phyloP scores from a whole-genome alignment of 1,139 yeast species.

The Pneumocystis wakefieldiae region DNA sequence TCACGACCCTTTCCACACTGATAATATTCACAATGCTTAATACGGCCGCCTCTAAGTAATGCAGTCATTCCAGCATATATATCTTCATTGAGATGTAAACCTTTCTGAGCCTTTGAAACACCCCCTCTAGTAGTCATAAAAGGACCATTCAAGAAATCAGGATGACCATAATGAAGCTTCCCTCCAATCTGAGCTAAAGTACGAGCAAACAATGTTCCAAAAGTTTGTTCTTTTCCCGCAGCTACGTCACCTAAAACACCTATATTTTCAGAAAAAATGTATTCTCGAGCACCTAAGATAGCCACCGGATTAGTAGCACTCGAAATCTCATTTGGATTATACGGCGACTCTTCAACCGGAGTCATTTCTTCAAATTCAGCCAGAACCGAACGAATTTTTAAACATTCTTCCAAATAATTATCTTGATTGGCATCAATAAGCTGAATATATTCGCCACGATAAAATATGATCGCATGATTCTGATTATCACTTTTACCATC shows the following conservation, averaged over 20 bases:
- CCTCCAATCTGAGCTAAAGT: conserved; percentile 98
- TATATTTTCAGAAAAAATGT: conserved; percentile 94
- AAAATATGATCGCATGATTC: conserved; percentile 89
- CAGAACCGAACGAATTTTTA: conserved; percentile 89
- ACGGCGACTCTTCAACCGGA: conserved; percentile 37
- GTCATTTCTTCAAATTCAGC: conserved; percentile 96
- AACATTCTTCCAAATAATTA: conserved; percentile 93
- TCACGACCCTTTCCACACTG: conserved; percentile 99
- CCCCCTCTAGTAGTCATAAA: conserved; percentile 98
- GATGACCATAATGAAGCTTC: conserved; percentile 97
- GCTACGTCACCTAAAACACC: conserved; percentile 99
- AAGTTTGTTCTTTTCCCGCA: conserved; percentile 99
- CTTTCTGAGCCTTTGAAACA: conserved; percentile 97
- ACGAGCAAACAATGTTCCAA: conserved; percentile 95
- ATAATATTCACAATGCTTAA: conserved; percentile 96
- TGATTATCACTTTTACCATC: conserved; percentile 99
- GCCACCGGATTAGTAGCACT: conserved; percentile 64
- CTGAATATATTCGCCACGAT: conserved; percentile 97
- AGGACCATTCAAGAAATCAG: conserved; percentile 90
- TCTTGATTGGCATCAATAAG: conserved; percentile 98
- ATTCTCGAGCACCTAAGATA: conserved; percentile 97
- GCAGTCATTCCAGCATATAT: conserved; percentile 99
- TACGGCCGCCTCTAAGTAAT: conserved; percentile 93
- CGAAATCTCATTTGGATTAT: conserved; percentile 30
- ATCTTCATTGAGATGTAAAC: conserved; percentile 96